These are phyloP conservation scores for Skeletonema costatum DNA, from an alignment of 108 stramenopile species.

Conservation along the genomic window DNA sequence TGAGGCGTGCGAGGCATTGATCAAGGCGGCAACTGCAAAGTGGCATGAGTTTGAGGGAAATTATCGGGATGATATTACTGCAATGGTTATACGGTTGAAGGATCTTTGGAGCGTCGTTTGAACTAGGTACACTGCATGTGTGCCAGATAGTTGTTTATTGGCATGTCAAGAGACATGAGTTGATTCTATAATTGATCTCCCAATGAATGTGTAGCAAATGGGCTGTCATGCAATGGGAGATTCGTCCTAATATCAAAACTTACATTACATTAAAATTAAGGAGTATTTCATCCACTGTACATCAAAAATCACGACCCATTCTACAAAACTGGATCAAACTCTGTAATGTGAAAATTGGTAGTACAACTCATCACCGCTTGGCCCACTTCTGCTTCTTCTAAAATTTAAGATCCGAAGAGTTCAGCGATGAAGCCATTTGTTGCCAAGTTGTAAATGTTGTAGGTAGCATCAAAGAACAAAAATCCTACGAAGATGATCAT, in stretches of 20 bases:
- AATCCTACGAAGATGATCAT: constrained; percentile 15
- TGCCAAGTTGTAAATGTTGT: constrained; percentile 16
- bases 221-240: no score
- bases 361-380: neutral
- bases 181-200: no score
- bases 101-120: constrained; percentile 20
- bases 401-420: neutral
- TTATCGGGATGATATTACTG: constrained; percentile 97
- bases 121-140: no score
- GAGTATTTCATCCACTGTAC: neutral
- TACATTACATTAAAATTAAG: neutral
- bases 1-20: constrained; percentile 83
- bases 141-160: no score
- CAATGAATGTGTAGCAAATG: no score
- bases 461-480: constrained; percentile 11
- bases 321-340: neutral
- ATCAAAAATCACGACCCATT: neutral
- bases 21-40: constrained; percentile 83
- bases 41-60: constrained; percentile 97
- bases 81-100: constrained; percentile 80
- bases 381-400: neutral
- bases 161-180: no score
- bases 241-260: neutral
- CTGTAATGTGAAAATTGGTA: neutral
- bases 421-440: neutral